Conservation (phyloP, 306 rosid genomes). For the Pachyrhizus erosus region DNA sequence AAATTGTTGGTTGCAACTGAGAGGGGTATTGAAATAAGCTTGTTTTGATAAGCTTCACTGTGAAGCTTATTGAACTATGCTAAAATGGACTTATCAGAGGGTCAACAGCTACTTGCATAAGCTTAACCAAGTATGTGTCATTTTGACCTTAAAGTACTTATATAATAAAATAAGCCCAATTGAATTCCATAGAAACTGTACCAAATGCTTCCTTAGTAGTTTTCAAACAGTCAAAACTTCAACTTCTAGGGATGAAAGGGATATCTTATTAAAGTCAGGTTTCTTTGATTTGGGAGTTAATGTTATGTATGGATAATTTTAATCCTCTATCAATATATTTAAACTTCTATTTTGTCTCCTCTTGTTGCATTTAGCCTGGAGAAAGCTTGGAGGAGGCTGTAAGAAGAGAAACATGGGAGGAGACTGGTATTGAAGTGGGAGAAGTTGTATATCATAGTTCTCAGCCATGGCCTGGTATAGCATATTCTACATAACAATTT, state of each 20-base stretch:
- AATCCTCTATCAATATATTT: conserved; percentile 2
- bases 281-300: conserved; percentile 33
- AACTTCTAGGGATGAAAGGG: conserved; percentile 10
- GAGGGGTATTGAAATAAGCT: background rate
- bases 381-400: conserved; percentile 99
- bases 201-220: background rate
- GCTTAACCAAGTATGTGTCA: background rate
- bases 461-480: conserved; percentile 96
- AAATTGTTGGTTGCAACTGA: background rate
- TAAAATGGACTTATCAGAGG: background rate
- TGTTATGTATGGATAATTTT: conserved; percentile 19
- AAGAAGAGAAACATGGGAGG: conserved; percentile 95
- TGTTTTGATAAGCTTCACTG: background rate
- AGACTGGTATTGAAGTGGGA: conserved; percentile 91
- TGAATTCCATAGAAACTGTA: background rate
- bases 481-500: background rate
- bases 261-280: conserved; percentile 11
- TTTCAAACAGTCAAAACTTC: conserved; percentile 24
- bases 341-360: conserved; percentile 26
- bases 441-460: conserved; percentile 90
- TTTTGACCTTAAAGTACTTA: background rate
- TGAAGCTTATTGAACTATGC: background rate
- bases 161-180: background rate
- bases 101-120: background rate
- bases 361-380: conserved; percentile 73